Base-by-base conservation (phyloP, 495 filamentous ascomycete genomes). In the Aspergillus kassunensis region DNA sequence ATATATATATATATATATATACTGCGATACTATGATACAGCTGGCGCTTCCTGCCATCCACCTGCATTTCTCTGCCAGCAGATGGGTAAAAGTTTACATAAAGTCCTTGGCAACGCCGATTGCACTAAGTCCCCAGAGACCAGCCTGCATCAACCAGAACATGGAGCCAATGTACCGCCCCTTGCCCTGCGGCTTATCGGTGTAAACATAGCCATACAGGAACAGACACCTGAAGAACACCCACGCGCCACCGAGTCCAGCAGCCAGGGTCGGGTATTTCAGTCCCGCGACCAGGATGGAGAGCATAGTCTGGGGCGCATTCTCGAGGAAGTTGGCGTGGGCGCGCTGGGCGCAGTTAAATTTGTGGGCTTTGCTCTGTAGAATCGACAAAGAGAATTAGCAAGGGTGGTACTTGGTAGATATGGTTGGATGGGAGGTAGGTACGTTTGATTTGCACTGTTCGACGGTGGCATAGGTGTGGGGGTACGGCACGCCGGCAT, bases 331-430 rank as follows among this genome's bases (percentile, higher is more conserved):
- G 69, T 89, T 88, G 54, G 68, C 61, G 71, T 91, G 87, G 5
- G 86, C 82, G 46, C 87, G 81, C 66, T 90, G 87, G 34, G 84
- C 83, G 72, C 81, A 82, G 63, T 84, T 84, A 73, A 84, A 84
- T 37, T 71, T 53, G 41, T 78, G 61, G 33, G 73, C 71, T 47
- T 64, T 66, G 57, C 67, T 49, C 70, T 76, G 59, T 36, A 42
- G 29, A 33, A 16, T 4, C 16, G 24, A 27, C 4, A 27, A 27
- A 9, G 24, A 27, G 24, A 9, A 27, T 9, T 27, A 27, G 24
- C 4, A 5, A 8, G 43, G 12, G 18, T 3, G 3, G 2, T 15
- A 23, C n/a, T 45, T 21, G 15, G 19, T 10, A 39, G n/a, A 6
- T 2, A 18, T 24, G 8, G 1, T 13, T 25, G 29, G 15, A 9